Base-by-base conservation (phyloP, 805 yeast species). In the Kregervanrija pseudodelftensis region DNA sequence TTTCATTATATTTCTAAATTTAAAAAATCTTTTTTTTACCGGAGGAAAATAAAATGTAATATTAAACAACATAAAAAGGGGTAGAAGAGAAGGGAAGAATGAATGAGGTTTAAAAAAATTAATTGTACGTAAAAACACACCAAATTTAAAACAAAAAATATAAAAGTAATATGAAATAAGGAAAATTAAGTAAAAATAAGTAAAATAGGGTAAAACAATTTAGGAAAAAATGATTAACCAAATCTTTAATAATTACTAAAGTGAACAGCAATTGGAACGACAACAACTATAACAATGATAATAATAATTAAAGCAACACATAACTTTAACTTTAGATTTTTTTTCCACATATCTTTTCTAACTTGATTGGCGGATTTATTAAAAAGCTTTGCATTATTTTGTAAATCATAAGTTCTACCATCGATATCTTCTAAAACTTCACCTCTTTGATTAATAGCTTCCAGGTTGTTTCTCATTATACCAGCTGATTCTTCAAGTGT, bases 321-420 rank as follows among this genome's bases (percentile, higher is more conserved):
- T 73, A 90, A 70, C 66, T 95, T 83, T 91, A 93, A 85, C 72
- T 93, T 93, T 79, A 93, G 76, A 65, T 91, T 96, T 67, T 93
- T 91, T 85, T 95, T 86, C 98, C 98, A 91, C 97, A 91, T 91
- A 62, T 90, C 95, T 67, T 90, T 91, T 69, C 99, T 85, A 40
- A 91, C 97, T 57, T 95, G 82, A 69, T 91, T 91, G 48, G 99
- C 98, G 36, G 96, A 95, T 63, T 95, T 79, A 64, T 95, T 87
- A 72, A 93, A 91, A 33, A 95, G 93, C 56, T 87, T 91, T 9
- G 99, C 98, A 39, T 87, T 79, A 39, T 82, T 87, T 37, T 95
- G 95, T 56, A 91, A 76, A 64, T 85, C 88, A 59, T 89, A 95
- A 9, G 98, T 93, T 63, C 89, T 86, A 63, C 86, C 93, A 60